Conservation (phyloP, 495 filamentous ascomycete species). For the Chaetomium tenue region DNA sequence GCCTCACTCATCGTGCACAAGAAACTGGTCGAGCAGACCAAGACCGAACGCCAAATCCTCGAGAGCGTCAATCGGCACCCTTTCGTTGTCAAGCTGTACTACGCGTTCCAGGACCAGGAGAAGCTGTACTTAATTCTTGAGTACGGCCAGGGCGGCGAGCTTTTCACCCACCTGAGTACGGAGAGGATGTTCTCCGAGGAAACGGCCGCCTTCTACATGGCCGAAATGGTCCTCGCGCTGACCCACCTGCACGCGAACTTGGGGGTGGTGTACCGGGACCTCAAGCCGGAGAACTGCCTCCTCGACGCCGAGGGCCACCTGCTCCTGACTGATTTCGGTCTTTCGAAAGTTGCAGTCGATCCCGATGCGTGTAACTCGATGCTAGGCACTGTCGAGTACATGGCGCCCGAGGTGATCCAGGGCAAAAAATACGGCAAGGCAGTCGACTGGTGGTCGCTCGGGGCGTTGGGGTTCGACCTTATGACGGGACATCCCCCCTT, state of each 20-base stretch:
- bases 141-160: constrained; percentile 95
- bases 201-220: constrained; percentile 94
- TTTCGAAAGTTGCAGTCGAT: constrained; percentile 90
- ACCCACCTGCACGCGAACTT: constrained; percentile 88
- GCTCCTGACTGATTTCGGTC: constrained; percentile 92
- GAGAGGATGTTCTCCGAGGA: constrained; percentile 91
- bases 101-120: constrained; percentile 97
- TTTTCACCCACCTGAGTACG: constrained; percentile 84
- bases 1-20: constrained; percentile 90
- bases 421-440: constrained; percentile 85
- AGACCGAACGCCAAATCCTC: constrained; percentile 89
- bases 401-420: constrained; percentile 91
- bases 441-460: constrained; percentile 98
- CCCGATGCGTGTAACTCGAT: constrained; percentile 80
- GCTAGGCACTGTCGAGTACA: constrained; percentile 94
- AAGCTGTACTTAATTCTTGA: constrained; percentile 97
- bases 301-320: constrained; percentile 89
- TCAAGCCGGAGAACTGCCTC: constrained; percentile 98
- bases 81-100: constrained; percentile 95
- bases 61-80: constrained; percentile 95
- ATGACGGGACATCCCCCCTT: constrained; percentile 90
- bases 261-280: constrained; percentile 92
- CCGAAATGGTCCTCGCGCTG: constrained; percentile 90
- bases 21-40: constrained; percentile 90
- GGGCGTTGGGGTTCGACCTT: constrained; percentile 85